Base-by-base conservation (phyloP, 208 protist species). In the Leishmania tarentolae region DNA sequence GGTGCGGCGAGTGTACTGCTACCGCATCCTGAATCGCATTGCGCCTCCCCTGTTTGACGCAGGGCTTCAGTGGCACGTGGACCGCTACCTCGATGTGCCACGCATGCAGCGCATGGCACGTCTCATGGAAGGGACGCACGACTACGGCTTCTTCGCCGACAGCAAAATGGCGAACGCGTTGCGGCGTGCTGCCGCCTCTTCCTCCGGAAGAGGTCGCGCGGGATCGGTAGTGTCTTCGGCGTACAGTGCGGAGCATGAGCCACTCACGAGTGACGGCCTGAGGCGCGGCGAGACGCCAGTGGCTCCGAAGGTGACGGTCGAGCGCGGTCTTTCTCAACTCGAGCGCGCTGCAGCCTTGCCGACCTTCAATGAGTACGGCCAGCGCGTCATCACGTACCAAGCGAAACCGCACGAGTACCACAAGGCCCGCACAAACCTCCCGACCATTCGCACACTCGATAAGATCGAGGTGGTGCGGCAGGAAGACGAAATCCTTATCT, bases 11-110 rank as follows among this genome's bases (percentile, higher is more conserved):
- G 86, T 97, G 40, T 98, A 98, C 87, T 91, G 90, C 73, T 98
- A 98, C 80, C 95, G 95, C 74, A 95, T 98, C 63, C 86, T 96
- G n/a, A 98, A 98, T 83, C 93, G 95, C 52, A 86, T 98, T 31
- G 95, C 95, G 0, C 95, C 95, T 5, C 95, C 95, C 37, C 83
- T 98, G 35, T 95, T 97, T 78, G 93, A 97, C 52, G 93, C 91
- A 3, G 93, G 92, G 31, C 52, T 94, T 52, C 94, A 97, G 79
- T 98, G 95, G 93, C 95, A 98, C 85, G 92, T 98, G 1, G 93
- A 97, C 78, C 89, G 95, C 69, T 89, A 92, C 66, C 87, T 98
- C 46, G 92, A 98, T 78, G 87, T 95, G 15, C 73, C 88, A 2
- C 87, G 92, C 68, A 98, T 98, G 95, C 86, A 94, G 75, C 91